A percentile compares a stretch with the other conserved stretches of the same genome.
Conservation (phyloP, 1,284 basidiomycete genomes). For the Porodaedalea pini region DNA sequence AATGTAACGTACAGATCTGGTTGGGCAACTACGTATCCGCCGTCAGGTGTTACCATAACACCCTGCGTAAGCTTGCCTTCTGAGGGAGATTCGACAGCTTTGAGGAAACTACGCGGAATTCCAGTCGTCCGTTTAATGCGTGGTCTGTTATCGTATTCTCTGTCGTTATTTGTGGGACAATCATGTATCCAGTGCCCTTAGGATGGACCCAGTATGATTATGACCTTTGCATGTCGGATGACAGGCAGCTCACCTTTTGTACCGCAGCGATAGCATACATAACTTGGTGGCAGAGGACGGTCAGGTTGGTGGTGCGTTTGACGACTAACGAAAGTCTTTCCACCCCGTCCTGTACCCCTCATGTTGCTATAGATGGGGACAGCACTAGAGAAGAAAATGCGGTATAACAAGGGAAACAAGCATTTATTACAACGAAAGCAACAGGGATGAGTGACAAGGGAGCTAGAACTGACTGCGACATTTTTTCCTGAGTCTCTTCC, state of each 20-base stretch:
- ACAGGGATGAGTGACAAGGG: constrained; percentile 32
- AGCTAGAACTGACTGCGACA: constrained; percentile 79
- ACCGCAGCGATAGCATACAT: constrained; percentile 99
- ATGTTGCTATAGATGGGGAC: constrained; percentile 64
- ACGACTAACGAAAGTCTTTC: constrained; percentile 52
- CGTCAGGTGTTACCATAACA: constrained; percentile 95
- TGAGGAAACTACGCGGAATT: constrained; percentile 95
- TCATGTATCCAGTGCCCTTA: constrained; percentile 99
- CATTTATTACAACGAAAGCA: constrained; percentile 58
- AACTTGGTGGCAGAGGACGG: constrained; percentile 82
- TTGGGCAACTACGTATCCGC: constrained; percentile 92
- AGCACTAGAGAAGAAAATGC: constrained; percentile 49
- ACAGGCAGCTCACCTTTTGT: constrained; percentile 79
- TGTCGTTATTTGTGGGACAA: constrained; percentile 96
- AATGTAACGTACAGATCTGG: constrained; percentile 75
- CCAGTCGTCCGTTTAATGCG: constrained; percentile 98
- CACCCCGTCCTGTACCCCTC: constrained; percentile 57
- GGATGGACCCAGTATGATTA: not conserved
- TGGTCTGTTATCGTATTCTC: constrained; percentile 90
- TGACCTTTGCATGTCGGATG: not conserved
- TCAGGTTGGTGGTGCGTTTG: constrained; percentile 49
- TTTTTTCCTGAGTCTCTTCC: constrained; percentile 96
- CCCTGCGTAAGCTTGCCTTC: constrained; percentile 74
- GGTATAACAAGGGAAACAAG: constrained; percentile 53
- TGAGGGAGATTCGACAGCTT: constrained; percentile 87